These are phyloP conservation scores for Pythium dissimile DNA, from an alignment of 352 stramenopile genomes.

Conservation along the genomic window DNA sequence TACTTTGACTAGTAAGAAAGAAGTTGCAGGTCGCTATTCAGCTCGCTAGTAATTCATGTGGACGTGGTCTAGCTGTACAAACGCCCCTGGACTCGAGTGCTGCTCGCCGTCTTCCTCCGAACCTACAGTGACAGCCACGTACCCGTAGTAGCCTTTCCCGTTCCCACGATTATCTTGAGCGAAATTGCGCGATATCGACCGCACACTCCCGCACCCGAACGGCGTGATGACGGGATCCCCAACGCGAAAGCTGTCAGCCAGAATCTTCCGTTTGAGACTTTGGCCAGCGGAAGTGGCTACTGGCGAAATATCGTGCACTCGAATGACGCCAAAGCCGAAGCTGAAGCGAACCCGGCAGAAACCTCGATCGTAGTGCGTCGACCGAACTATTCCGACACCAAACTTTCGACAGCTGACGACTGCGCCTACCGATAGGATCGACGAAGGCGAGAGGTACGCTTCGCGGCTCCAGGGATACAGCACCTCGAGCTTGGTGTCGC, in stretches of 20 bases:
- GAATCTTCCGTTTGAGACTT: conserved; percentile 20
- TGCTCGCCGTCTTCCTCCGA: background rate
- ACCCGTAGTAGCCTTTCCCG: too few relatives aligned
- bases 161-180: too few relatives aligned
- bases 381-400: conserved; percentile 60
- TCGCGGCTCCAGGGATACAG: conserved; percentile 68
- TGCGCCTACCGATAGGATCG: conserved; percentile 41
- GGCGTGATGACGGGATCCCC: conserved; percentile 67
- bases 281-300: conserved; percentile 34
- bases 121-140: conserved; percentile 8
- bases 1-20: conserved; percentile 37
- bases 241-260: conserved; percentile 29
- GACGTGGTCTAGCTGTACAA: conserved; percentile 3
- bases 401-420: conserved; percentile 47
- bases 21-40: background rate
- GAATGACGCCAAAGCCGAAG: conserved; percentile 61
- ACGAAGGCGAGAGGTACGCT: conserved; percentile 46
- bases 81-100: conserved; percentile 4
- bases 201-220: conserved; percentile 47
- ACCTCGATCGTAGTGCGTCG: conserved; percentile 53
- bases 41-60: conserved; percentile 14
- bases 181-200: too few relatives aligned
- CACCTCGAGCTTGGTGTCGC: conserved; percentile 57
- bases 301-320: conserved; percentile 39
- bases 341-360: conserved; percentile 60